Conservation (phyloP, 139 green algal genomes). For the Chlamydomonas sphaeroides region DNA sequence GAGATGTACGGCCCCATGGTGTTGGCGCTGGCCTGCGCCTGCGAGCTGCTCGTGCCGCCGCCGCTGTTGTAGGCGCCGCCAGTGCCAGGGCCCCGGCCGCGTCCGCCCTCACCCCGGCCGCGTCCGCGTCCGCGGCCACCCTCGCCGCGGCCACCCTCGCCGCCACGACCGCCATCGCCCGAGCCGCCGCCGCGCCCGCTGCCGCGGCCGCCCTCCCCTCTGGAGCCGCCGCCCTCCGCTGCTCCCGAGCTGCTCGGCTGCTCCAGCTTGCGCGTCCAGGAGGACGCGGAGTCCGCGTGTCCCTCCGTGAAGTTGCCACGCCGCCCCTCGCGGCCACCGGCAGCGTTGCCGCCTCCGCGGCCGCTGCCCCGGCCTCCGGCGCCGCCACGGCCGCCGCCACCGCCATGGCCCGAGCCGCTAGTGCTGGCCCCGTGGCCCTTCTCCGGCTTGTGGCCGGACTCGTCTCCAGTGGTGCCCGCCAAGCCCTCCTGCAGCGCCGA, state of each 20-base stretch:
- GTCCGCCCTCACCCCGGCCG: conserved; percentile 19
- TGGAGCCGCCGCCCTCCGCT: not conserved
- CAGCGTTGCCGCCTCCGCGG: not conserved
- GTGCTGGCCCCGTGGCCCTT: conserved; percentile 16
- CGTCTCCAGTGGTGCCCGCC: conserved; percentile 6
- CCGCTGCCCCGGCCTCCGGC: conserved; percentile 4
- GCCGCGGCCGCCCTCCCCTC: not conserved
- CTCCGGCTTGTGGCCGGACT: conserved; percentile 2
- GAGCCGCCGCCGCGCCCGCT: not conserved
- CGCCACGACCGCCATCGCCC: not conserved
- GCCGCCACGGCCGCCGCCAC: conserved; percentile 5
- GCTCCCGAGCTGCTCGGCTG: not conserved
- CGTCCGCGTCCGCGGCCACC: conserved; percentile 2
- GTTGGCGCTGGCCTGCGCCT: conserved; percentile 20
- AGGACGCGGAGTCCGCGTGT: conserved; percentile 4
- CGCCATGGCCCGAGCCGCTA: not conserved
- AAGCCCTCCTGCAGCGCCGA: conserved; percentile 48
- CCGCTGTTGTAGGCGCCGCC: conserved; percentile 35
- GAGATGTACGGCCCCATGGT: conserved; percentile 41
- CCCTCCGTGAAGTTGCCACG: not conserved
- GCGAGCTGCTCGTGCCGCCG: conserved; percentile 1
- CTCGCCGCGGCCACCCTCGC: conserved; percentile 4
- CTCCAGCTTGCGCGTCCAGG: conserved; percentile 31
- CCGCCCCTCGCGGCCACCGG: conserved; percentile 1
- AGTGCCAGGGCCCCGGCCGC: conserved; percentile 10